Evolutionary conservation across 2,329 filamentous ascomycete genomes (phyloP).

Genomic region (Chalaropsis ovoidea): DNA sequence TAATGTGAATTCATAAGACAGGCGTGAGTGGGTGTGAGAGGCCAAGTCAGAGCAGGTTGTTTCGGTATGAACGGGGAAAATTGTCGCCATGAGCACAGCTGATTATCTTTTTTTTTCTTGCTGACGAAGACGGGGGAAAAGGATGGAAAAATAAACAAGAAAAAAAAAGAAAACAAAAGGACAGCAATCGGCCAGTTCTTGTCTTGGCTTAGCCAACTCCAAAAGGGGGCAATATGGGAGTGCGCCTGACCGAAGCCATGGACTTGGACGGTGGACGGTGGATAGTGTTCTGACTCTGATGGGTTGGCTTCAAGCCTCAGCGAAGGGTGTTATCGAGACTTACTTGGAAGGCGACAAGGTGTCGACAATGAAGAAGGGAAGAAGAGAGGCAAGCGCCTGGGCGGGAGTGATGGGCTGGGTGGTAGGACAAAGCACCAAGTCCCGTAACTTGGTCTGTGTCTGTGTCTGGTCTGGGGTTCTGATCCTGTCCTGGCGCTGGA

Average conservation of each 20-base stretch:
- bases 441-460: not conserved
- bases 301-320: too few relatives aligned
- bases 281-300: too few relatives aligned
- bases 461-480: not conserved
- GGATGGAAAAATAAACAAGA: not conserved
- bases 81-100: not conserved
- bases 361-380: not conserved
- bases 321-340: not conserved
- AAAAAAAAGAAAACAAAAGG: constrained; percentile 8
- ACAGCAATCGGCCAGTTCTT: not conserved
- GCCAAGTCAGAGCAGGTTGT: not conserved
- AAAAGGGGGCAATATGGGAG: not conserved
- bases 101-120: not conserved
- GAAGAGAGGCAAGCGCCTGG: not conserved
- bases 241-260: not conserved
- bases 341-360: not conserved
- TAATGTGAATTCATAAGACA: not conserved
- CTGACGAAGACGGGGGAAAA: not conserved
- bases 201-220: not conserved
- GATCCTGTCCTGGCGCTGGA: not conserved
- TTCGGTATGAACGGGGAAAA: constrained; percentile 2
- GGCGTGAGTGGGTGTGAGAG: not conserved
- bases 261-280: not conserved
- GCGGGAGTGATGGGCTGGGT: not conserved
- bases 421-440: not conserved